Conservation (phyloP, 257 asterid species). For the Apocynum venetum region DNA sequence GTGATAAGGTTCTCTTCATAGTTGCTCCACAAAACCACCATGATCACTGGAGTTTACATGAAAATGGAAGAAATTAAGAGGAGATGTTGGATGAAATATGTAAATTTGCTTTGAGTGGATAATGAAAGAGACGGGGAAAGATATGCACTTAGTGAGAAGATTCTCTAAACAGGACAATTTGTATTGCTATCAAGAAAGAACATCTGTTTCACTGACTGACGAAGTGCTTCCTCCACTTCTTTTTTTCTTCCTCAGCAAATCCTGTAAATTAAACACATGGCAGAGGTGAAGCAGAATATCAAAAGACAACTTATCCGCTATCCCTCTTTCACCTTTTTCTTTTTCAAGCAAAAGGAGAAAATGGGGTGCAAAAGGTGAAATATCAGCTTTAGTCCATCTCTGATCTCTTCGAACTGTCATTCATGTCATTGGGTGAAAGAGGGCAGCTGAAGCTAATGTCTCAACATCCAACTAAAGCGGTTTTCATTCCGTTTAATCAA, state of each 20-base stretch:
- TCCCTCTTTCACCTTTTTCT: not conserved
- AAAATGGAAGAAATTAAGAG: not conserved
- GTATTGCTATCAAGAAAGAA: not conserved
- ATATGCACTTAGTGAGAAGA: not conserved
- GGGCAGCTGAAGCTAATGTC: too few species aligned
- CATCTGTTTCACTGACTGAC: not conserved
- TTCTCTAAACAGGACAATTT: not conserved
- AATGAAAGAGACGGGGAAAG: not conserved
- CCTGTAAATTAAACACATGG: not conserved
- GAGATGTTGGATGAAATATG: not conserved
- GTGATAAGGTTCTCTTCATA: not conserved
- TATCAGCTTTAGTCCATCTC: not conserved
- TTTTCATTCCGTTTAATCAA: too few species aligned
- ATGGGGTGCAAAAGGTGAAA: not conserved
- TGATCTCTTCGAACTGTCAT: not conserved
- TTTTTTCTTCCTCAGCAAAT: not conserved
- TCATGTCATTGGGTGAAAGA: not conserved
- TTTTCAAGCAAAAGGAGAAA: not conserved
- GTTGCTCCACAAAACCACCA: not conserved
- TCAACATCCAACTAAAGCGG: not conserved
- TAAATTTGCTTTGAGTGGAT: not conserved
- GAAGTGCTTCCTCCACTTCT: conserved; percentile 8
- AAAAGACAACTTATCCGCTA: not conserved
- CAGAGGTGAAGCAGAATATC: not conserved
- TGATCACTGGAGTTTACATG: not conserved